Percentiles rank a stretch among this genome's conserved stretches.
These are phyloP conservation scores for Irpex sp. DNA, from an alignment of 1,284 basidiomycete species.

Conservation along the genomic window DNA sequence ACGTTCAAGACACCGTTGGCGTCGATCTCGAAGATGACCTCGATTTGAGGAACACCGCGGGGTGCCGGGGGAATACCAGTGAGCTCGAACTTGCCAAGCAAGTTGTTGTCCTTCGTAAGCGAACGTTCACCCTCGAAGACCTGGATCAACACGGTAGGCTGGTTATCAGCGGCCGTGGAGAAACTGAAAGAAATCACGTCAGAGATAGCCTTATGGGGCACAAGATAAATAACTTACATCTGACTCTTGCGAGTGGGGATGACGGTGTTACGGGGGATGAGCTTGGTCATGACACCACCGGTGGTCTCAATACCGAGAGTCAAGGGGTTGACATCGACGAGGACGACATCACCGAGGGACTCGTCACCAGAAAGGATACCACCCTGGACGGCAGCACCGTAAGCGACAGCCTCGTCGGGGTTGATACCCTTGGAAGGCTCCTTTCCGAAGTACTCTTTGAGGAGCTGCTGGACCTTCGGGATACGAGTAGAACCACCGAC, in stretches of 20 bases:
- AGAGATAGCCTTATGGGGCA: not conserved
- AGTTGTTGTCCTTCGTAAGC: constrained; percentile 97
- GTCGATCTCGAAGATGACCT: constrained; percentile 91
- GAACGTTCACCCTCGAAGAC: constrained; percentile 95
- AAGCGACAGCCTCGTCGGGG: constrained; percentile 70
- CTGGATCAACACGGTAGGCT: constrained; percentile 86
- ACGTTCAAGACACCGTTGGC: constrained; percentile 92
- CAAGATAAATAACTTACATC: constrained; percentile 47
- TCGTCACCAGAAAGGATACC: constrained; percentile 91
- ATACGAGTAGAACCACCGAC: constrained; percentile 99
- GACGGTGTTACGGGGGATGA: constrained; percentile 95
- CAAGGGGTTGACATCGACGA: constrained; percentile 94
- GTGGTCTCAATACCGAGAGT: constrained; percentile 98
- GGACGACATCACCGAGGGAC: constrained; percentile 79
- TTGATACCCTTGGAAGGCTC: constrained; percentile 93
- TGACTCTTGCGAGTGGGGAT: constrained; percentile 98
- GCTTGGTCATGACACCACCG: constrained; percentile 97
- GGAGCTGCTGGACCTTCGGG: constrained; percentile 95
- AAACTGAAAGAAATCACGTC: constrained; percentile 38
- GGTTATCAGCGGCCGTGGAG: constrained; percentile 95
- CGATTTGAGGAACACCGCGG: constrained; percentile 92
- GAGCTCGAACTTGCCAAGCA: constrained; percentile 95
- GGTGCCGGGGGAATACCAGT: constrained; percentile 90
- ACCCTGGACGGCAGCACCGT: constrained; percentile 72
- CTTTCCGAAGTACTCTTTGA: constrained; percentile 92